These are phyloP conservation scores for Sclerotinia borealis DNA, from an alignment of 2,329 filamentous ascomycete genomes.

Conservation along the genomic window DNA sequence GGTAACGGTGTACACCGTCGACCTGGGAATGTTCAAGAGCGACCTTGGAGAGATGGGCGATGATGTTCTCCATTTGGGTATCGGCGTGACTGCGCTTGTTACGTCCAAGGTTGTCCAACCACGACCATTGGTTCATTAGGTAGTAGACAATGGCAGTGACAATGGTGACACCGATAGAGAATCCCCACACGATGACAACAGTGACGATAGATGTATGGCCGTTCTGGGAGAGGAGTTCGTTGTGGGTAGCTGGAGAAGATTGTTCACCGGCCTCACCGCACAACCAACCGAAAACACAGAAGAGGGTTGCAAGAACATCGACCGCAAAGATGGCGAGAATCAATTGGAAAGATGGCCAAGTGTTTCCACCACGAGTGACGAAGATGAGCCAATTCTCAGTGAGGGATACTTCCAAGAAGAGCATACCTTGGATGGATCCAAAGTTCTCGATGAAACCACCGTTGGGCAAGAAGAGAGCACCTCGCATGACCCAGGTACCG, in stretches of 20 bases:
- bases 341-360: slow-evolving; percentile 69
- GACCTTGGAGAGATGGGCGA: slow-evolving; percentile 58
- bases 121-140: slow-evolving; percentile 51
- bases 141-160: slow-evolving; percentile 61
- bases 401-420: slow-evolving; percentile 68
- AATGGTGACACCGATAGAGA: slow-evolving; percentile 60
- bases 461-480: slow-evolving; percentile 59
- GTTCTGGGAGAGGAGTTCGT: slow-evolving; percentile 33
- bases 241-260: slow-evolving; percentile 34
- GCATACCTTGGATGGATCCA: slow-evolving; percentile 66
- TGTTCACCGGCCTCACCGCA: slow-evolving; percentile 42
- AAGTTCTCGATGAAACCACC: slow-evolving; percentile 72
- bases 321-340: slow-evolving; percentile 65
- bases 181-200: slow-evolving; percentile 58
- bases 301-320: slow-evolving; percentile 65
- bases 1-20: slow-evolving; percentile 12
- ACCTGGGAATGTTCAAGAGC: slow-evolving; percentile 50
- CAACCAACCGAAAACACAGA: slow-evolving; percentile 71
- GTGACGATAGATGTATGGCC: slow-evolving; percentile 49
- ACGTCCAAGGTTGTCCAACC: slow-evolving; percentile 57
- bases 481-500: slow-evolving; percentile 69
- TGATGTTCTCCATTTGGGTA: slow-evolving; percentile 60
- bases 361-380: slow-evolving; percentile 66
- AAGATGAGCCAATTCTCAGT: slow-evolving; percentile 78
- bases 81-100: slow-evolving; percentile 56